These are phyloP conservation scores for Vigna trinervia DNA, from an alignment of 306 rosid genomes.

Conservation along the genomic window DNA sequence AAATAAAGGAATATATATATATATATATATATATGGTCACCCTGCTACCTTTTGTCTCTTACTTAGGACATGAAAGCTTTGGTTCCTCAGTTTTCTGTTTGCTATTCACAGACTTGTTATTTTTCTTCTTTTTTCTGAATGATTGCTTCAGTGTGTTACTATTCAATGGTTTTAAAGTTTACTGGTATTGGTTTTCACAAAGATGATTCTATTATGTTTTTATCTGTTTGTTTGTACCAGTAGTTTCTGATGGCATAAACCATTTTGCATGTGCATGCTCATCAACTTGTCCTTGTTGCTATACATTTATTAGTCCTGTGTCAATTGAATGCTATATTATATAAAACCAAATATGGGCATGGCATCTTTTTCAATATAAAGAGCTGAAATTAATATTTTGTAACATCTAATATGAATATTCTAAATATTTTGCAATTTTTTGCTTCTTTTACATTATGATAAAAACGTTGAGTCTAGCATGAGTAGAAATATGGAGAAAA, in stretches of 20 bases:
- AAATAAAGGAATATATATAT: background rate
- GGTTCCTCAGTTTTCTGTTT: slow-evolving; percentile 55
- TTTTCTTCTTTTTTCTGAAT: background rate
- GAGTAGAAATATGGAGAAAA: too few species aligned
- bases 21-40: background rate
- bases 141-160: background rate
- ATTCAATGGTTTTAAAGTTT: background rate
- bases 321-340: background rate
- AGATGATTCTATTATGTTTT: background rate
- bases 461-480: too few species aligned
- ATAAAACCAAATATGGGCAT: background rate
- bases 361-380: background rate
- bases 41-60: background rate
- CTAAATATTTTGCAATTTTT: background rate
- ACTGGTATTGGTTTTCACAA: background rate
- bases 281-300: background rate
- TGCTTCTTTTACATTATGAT: background rate
- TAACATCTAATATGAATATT: background rate
- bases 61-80: slow-evolving; percentile 32
- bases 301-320: background rate
- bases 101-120: slow-evolving; percentile 43
- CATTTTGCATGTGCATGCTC: background rate
- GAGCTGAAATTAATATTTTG: background rate
- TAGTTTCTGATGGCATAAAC: background rate
- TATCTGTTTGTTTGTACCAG: background rate